Evolutionary conservation across 441 rosid species (phyloP), one percentile per base, ranked within the genome.

Genomic region (Hura crepitans): DNA sequence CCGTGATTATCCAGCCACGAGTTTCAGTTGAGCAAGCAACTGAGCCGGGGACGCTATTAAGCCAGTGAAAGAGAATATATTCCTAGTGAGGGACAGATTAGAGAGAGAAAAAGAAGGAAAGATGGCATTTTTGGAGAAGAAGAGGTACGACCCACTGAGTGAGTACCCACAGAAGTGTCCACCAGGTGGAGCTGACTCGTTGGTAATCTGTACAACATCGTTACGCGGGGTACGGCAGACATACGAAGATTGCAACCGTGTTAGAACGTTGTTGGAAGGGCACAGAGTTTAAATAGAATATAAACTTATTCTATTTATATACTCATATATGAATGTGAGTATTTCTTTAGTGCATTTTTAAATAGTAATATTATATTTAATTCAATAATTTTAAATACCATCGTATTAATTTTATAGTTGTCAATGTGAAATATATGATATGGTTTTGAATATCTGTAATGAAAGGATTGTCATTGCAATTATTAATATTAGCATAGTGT

Each of bases 171-270:
- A 90, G 74, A 85, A 77, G 57, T 85, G 88, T 71, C 97, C 97
- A 1, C 94, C 97, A 0, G 79, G 87, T 0, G 97, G 97, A 17
- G 81, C 75, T 0, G 81, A 85, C 27, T 72, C 86, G 0, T 78
- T 92, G 28, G 92, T 92, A 10, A 75, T 94, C 1, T 90, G 92
- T 80, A 90, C 97, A 75, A 94, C 97, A 74, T 87, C 95, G 74
- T 76, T 94, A 69, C 81, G 90, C 6, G 99, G 99, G 4, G 89
- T 94, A 6, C 87, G 97, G 0, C 80, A 86, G 56, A 94, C 99
- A 30, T 82, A 72, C 77, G 94, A 94, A 63, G 90, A 83, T 43
- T 92, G 99, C 71, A 72, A 75, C 42, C 80, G 85, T 0, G 87
- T 87, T 27, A 65, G 79, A 54, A 65, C 68, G 23, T 68, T 85